These are phyloP conservation scores for Didymella arachidicola DNA, from an alignment of 2,329 filamentous ascomycete genomes.

Conservation along the genomic window DNA sequence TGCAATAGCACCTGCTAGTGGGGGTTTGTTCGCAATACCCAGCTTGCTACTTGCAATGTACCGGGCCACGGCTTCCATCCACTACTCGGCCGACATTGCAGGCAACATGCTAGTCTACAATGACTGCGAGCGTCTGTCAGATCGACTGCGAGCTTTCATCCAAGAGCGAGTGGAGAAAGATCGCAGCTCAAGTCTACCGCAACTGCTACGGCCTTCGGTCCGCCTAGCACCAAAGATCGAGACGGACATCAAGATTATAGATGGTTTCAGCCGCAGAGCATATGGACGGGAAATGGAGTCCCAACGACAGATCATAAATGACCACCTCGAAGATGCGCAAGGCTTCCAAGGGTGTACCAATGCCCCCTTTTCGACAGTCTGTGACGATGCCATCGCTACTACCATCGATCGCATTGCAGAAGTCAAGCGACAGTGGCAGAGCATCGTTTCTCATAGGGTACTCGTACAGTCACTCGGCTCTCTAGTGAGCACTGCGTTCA, in stretches of 20 bases:
- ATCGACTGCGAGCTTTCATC: slow-evolving; percentile 60
- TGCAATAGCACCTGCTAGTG: slow-evolving; percentile 71
- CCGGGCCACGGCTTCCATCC: slow-evolving; percentile 76
- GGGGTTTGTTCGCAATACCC: slow-evolving; percentile 74
- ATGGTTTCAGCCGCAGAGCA: slow-evolving; percentile 66
- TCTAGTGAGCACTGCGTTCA: slow-evolving; percentile 63
- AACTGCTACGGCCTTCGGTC: slow-evolving; percentile 43
- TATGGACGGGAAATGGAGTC: slow-evolving; percentile 71
- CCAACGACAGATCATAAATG: slow-evolving; percentile 67
- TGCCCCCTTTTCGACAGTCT: slow-evolving; percentile 66
- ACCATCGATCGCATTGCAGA: slow-evolving; percentile 65
- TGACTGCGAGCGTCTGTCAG: slow-evolving; percentile 66
- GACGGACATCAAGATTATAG: slow-evolving; percentile 63
- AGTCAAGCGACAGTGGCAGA: slow-evolving; percentile 65
- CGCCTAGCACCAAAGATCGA: slow-evolving; percentile 59
- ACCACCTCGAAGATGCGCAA: slow-evolving; percentile 69
- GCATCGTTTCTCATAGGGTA: slow-evolving; percentile 65
- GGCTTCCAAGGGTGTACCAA: slow-evolving; percentile 67
- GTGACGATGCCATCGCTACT: slow-evolving; percentile 66
- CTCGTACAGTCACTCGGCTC: slow-evolving; percentile 69
- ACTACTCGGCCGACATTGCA: slow-evolving; percentile 68
- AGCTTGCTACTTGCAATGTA: slow-evolving; percentile 80
- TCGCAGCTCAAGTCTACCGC: slow-evolving; percentile 38
- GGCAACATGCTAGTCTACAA: slow-evolving; percentile 73
- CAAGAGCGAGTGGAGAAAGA: slow-evolving; percentile 53